phyloP scores from a whole-genome alignment of 768 basidiomycete species.

The Psilocybe cyanescens region DNA sequence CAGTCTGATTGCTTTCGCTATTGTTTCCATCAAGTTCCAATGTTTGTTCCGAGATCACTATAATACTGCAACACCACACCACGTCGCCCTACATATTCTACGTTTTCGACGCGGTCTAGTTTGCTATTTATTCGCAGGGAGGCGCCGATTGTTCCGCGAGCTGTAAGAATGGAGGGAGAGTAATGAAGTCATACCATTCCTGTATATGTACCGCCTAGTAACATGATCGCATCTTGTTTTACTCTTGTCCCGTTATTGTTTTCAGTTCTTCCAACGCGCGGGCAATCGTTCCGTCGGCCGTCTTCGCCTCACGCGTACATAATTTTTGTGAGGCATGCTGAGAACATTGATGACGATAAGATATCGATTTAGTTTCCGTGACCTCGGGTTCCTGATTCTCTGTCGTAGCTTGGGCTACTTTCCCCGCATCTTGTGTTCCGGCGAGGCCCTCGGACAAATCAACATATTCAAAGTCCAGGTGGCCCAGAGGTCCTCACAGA shows the following conservation, averaged over 20 bases:
- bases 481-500: too few species aligned
- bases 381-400: constrained; percentile 23
- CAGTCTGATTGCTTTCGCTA: constrained; percentile 18
- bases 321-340: constrained; percentile 6
- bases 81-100: constrained; percentile 23
- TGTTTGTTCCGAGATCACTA: constrained; percentile 11
- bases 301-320: neutral
- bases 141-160: constrained; percentile 14
- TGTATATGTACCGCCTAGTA: constrained; percentile 35
- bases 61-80: constrained; percentile 21
- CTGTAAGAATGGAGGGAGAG: constrained; percentile 33
- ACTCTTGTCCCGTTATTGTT: constrained; percentile 23
- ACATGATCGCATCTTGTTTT: constrained; percentile 29
- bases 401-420: constrained; percentile 11
- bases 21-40: constrained; percentile 19
- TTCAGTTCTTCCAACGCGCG: constrained; percentile 12
- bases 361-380: constrained; percentile 11
- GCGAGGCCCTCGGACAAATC: constrained; percentile 12
- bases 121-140: constrained; percentile 23
- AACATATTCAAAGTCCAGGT: neutral
- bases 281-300: constrained; percentile 23
- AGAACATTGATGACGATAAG: constrained; percentile 16
- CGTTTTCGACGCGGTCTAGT: constrained; percentile 20
- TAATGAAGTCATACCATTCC: constrained; percentile 39
- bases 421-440: constrained; percentile 21